Conservation (phyloP, 306 rosid genomes). For the Casuarina glauca region DNA sequence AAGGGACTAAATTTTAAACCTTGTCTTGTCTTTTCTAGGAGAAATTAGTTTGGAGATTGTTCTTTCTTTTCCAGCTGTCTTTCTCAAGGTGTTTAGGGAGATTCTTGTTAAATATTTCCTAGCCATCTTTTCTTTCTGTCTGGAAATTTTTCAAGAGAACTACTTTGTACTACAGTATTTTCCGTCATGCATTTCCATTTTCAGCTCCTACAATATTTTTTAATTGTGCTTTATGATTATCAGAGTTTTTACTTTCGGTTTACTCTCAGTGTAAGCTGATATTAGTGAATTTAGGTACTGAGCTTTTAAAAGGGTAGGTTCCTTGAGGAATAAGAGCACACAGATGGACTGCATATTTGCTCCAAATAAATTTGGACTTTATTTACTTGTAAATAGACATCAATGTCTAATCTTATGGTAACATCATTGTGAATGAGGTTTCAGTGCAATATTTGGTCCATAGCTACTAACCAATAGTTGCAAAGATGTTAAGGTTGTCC, state of each 20-base stretch:
- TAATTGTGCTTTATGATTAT: not conserved
- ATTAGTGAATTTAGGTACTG: not conserved
- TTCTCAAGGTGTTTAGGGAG: not conserved
- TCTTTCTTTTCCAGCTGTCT: not conserved
- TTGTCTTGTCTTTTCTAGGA: too few species aligned
- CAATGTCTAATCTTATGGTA: not conserved
- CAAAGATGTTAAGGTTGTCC: not conserved
- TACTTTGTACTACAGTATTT: not conserved
- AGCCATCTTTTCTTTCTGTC: not conserved
- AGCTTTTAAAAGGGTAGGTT: not conserved
- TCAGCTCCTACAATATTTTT: not conserved
- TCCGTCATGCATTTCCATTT: not conserved
- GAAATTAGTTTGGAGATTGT: too few species aligned
- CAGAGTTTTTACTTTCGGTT: not conserved
- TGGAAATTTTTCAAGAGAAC: not conserved
- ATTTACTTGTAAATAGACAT: not conserved
- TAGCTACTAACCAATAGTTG: not conserved
- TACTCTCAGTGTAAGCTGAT: too few species aligned
- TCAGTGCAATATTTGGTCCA: not conserved
- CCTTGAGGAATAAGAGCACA: not conserved
- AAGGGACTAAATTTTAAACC: not conserved
- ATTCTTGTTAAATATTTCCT: not conserved
- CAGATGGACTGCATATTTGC: not conserved
- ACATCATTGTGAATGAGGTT: not conserved
- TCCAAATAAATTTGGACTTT: not conserved